phyloP scores from a whole-genome alignment of 108 stramenopile species.

The Stephanodiscus minutulus region DNA sequence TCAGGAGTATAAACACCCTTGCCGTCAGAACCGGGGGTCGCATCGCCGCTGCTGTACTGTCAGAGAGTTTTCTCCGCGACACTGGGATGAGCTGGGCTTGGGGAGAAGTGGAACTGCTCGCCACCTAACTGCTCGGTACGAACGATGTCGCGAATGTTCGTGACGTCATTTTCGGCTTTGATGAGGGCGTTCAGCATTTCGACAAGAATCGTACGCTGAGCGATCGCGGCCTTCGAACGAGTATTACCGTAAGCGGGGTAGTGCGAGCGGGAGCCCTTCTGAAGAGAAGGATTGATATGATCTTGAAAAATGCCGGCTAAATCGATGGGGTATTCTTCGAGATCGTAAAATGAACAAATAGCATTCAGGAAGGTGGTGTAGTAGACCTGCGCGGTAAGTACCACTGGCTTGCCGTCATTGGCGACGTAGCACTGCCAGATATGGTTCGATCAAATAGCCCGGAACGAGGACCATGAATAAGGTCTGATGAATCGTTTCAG shows the following conservation, averaged over 20 bases:
- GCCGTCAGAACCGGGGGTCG: neutral
- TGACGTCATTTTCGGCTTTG: neutral
- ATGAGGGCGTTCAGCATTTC: neutral
- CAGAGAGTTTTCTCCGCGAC: neutral
- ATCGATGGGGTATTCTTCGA: neutral
- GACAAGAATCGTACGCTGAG: neutral
- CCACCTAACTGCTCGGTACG: neutral
- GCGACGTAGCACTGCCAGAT: neutral
- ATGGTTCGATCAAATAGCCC: neutral
- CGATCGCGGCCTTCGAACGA: neutral
- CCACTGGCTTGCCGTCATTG: neutral
- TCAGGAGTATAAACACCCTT: neutral
- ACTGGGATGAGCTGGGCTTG: neutral
- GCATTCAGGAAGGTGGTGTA: neutral
- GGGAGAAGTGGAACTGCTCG: neutral
- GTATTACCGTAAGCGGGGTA: neutral
- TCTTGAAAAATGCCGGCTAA: neutral
- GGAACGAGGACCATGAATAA: constrained; percentile 1
- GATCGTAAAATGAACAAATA: neutral
- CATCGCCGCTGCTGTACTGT: neutral
- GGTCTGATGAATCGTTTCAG: neutral
- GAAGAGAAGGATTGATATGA: neutral
- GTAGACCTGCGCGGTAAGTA: neutral
- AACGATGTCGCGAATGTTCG: neutral
- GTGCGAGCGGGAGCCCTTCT: neutral